Base-by-base conservation (phyloP, 78 protist species). In the Thecamonas trahens region DNA sequence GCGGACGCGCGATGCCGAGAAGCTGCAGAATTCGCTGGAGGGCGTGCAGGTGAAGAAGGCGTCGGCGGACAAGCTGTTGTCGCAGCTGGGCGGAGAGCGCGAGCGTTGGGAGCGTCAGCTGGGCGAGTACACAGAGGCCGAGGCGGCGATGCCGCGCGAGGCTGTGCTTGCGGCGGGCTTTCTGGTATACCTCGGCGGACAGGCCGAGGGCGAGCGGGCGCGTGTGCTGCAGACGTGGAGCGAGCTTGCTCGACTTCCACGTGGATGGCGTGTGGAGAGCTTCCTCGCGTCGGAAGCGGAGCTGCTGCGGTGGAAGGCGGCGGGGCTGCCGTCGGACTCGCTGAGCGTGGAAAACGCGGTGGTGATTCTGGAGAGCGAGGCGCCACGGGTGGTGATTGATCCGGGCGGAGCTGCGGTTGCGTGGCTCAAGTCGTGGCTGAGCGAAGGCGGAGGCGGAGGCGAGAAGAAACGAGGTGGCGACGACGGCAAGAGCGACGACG, bases 251-350 rank as follows among this genome's bases (percentile, higher is more conserved):
- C 31, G 47, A 5, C 11, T 58, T 22, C 72, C 61, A 29, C 31
- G 32, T 31, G 3, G 4, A 42, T 68, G 47, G 47, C 3, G 2
- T 28, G 20, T 70, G 60, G 15, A 5, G 31, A 6, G 31, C 34
- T 84, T 85, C 72, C 47, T 85, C 63, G 17, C 62, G 24, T 38
- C 82, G 4, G 94, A 85, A 59, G 50, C 76, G 40, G 84, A 85
- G 72, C 60, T 47, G 29, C 76, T 87, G 47, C n/a, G 0, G 52
- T 80, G 85, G 89, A 84, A 84, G 69, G 38, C 70, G 14, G 67
- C 83, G 47, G 92, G 92, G 22, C 80, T 91, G n/a, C 92, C 95
- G 13, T 78, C 71, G 4, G 93, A 91, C 39, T 53, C 60, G 14
- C 79, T 91, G 20, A 65, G 82, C 11, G 31, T 65, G 68, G 90